Evolutionary conservation across 2,329 filamentous ascomycete genomes (phyloP).

Genomic region (Delphinella strobiligena): DNA sequence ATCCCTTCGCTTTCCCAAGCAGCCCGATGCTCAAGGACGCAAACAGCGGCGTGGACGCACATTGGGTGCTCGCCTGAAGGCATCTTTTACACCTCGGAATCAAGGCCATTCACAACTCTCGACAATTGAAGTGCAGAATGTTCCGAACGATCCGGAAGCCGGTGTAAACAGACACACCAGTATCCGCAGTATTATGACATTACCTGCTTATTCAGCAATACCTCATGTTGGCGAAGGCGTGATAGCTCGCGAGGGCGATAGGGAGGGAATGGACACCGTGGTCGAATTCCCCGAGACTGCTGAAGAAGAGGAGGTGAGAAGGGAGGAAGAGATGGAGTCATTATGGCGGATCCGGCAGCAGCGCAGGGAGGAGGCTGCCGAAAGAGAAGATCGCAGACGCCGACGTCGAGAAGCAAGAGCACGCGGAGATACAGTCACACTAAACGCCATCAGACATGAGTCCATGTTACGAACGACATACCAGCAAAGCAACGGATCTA

Average conservation of each 20-base stretch:
- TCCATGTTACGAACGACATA: constrained; percentile 40
- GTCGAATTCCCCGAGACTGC: constrained; percentile 70
- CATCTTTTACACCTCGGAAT: background rate
- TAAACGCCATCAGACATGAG: constrained; percentile 51
- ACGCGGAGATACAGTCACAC: constrained; percentile 54
- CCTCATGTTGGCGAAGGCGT: constrained; percentile 68
- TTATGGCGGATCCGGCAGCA: constrained; percentile 79
- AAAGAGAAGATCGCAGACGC: constrained; percentile 64
- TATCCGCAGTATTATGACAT: constrained; percentile 83
- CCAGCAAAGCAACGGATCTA: constrained; percentile 24
- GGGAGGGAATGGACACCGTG: constrained; percentile 82
- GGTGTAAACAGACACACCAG: constrained; percentile 71
- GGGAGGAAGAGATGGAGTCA: constrained; percentile 86
- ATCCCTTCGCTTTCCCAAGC: constrained; percentile 2
- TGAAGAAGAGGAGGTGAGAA: constrained; percentile 64
- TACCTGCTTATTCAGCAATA: constrained; percentile 70
- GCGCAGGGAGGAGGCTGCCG: constrained; percentile 60
- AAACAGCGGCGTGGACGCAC: background rate
- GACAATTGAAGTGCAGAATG: background rate
- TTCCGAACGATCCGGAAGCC: constrained; percentile 5
- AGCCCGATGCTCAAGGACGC: background rate
- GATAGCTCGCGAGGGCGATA: constrained; percentile 78
- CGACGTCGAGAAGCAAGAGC: constrained; percentile 59
- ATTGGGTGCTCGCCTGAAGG: background rate
- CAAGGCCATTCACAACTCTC: background rate